Base-by-base conservation (phyloP, 2,329 filamentous ascomycete species). In the Ascochyta koolunga region DNA sequence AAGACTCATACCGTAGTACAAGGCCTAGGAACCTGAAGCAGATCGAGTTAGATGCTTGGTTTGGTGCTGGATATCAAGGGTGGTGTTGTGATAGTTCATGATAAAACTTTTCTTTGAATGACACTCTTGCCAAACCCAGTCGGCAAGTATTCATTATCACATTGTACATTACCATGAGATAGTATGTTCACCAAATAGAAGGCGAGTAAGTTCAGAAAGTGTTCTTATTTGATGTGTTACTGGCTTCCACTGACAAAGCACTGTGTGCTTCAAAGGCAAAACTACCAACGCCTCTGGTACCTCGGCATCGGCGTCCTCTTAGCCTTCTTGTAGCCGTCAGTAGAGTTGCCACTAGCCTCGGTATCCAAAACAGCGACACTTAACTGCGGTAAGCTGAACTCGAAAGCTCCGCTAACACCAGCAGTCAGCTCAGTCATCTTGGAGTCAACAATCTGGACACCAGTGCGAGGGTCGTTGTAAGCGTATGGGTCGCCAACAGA, bases 281-380 rank as follows among this genome's bases (percentile, higher is more conserved):
- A 25, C 45, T 54, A 54, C 44, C 40, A 54, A 13, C 40, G 45
- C 45, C 16, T 54, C 36, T 54, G 51, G 15, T 50, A 50, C 21
- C 51, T 50, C 4, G 51, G 46, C 13, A 37, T 46, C n/a, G 46
- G 51, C 22, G n/a, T 33, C 31, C 51, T 54, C 45, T 45, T 54
- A 1, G 45, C 51, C 47, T 50, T 56, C 48, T 49, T 48, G 31
- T 53, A 56, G 10, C 49, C 40, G 9, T 25, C 42, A 13, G 52
- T 50, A 4, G 47, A 47, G 47, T 47, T 46, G 2, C 41, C 54
- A 22, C 49, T 39, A 13, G 18, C 36, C 18, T 65, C 72, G 15
- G 67, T 69, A 36, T 84, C 81, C 46, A 87, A 64, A 2, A 86
- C 79, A 13, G 82, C 83, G 42, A 86, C 79, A 59, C 82, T 85